These are phyloP conservation scores for Neocallimastix lanati DNA, from an alignment of 192 early-diverging fungal species.

Conservation along the genomic window DNA sequence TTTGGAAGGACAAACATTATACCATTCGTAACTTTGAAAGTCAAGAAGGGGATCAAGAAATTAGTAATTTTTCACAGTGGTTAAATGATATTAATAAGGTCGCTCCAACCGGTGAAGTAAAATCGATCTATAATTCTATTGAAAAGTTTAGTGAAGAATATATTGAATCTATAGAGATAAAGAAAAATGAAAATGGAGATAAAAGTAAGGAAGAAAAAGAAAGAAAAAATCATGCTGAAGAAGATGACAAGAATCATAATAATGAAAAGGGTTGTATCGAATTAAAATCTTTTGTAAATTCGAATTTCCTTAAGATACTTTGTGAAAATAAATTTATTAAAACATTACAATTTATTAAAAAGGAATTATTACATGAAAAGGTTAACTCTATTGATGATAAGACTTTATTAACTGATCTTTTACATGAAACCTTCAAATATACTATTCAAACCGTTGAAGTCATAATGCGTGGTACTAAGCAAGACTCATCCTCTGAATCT, in stretches of 20 bases:
- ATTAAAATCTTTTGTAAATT: background rate
- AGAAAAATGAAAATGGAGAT: too few species aligned
- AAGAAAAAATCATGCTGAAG: background rate
- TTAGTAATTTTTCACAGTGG: background rate
- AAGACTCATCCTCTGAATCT: background rate
- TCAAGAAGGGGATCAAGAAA: background rate
- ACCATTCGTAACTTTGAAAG: background rate
- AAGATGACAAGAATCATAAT: background rate
- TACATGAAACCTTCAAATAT: background rate
- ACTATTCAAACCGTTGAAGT: background rate
- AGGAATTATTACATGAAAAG: background rate
- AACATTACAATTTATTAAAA: background rate
- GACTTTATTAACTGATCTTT: background rate
- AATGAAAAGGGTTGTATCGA: background rate
- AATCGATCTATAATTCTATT: background rate
- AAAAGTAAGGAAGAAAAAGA: too few species aligned
- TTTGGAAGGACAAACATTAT: background rate
- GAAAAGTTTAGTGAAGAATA: background rate
- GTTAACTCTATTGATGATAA: background rate
- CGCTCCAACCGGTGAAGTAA: background rate
- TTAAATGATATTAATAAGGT: background rate
- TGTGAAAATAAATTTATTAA: background rate
- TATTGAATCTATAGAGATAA: background rate
- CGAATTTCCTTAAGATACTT: background rate
- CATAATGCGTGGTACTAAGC: background rate